Conservation (phyloP, 2,329 filamentous ascomycete species). For the Botrytis fabae region DNA sequence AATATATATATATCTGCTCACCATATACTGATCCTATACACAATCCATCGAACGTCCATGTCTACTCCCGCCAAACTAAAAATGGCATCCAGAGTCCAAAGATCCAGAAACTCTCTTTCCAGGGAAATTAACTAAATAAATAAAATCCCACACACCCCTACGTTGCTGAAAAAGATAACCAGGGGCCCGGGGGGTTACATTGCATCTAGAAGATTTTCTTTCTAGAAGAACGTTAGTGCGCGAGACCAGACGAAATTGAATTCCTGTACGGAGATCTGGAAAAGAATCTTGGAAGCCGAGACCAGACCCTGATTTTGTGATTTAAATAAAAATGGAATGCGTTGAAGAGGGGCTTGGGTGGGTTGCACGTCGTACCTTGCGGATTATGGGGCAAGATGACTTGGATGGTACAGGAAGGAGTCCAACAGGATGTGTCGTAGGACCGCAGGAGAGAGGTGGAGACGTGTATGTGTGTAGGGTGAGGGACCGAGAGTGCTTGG, state of each 20-base stretch:
- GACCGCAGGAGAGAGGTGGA: neutral
- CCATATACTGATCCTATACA: neutral
- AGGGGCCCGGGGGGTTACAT: neutral
- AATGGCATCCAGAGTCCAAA: no score
- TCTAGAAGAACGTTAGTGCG: neutral
- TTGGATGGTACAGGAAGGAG: neutral
- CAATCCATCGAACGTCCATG: neutral
- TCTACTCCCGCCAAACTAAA: neutral
- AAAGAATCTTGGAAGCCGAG: neutral
- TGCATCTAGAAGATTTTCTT: neutral
- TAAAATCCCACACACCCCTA: neutral
- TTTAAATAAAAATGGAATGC: neutral
- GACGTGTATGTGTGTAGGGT: neutral
- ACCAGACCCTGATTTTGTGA: neutral
- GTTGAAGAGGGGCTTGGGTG: neutral
- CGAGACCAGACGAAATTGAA: neutral
- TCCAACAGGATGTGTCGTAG: neutral
- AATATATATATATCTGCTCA: neutral
- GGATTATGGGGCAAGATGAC: neutral
- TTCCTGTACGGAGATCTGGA: slow-evolving; percentile 1
- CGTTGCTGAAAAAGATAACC: neutral
- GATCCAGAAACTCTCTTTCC: neutral
- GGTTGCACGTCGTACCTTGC: neutral
- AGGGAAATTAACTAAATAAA: neutral
- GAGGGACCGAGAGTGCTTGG: neutral